Base-by-base conservation (phyloP, 345 rosid genomes). In the Aethionema arabicum region DNA sequence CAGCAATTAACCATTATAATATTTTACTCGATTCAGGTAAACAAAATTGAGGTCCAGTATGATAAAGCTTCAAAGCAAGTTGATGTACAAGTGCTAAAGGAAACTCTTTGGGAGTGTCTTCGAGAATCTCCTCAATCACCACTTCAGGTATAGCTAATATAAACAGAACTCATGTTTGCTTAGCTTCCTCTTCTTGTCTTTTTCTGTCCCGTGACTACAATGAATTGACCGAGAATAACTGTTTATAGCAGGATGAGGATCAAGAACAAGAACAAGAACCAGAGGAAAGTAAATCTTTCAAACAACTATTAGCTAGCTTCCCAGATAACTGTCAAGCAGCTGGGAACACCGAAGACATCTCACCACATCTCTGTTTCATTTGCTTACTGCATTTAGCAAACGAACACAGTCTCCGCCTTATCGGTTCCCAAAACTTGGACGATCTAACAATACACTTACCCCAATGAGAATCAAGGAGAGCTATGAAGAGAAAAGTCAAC, bases 341-440 rank as follows among this genome's bases (percentile, higher is more conserved):
- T 47, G 79, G 84, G 52, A 73, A 75, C 5, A 72, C 73, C 16
- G 52, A 70, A 27, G 97, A 90, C 45, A 80, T 92, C 52, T 87
- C 99, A 44, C 97, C 99, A 41, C 97, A 92, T 81, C 66, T 92
- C 29, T 90, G 96, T 68, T 92, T 92, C 77, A 92, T 90, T 70
- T 90, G 99, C 74, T 60, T 93, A 14, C 63, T 90, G 54, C 99
- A 93, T 70, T 78, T 93, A 69, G 99, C 99, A 4, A 93, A 93
- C 27, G 96, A 93, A 82, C 91, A 93, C 66, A 88, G 85, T 13
- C 69, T 93, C 67, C 61, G 78, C 67, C 80, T 93, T 67, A 72
- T 39, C 4, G 86, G 95, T 8, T 72, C 73, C 52, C 51, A 69
- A 30, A 59, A 65, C 74, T 63, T 92, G 81, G 88, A 80, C 16